Evolutionary conservation across 164 flowering plant species (phyloP).

Genomic region (Houttuynia cordata): DNA sequence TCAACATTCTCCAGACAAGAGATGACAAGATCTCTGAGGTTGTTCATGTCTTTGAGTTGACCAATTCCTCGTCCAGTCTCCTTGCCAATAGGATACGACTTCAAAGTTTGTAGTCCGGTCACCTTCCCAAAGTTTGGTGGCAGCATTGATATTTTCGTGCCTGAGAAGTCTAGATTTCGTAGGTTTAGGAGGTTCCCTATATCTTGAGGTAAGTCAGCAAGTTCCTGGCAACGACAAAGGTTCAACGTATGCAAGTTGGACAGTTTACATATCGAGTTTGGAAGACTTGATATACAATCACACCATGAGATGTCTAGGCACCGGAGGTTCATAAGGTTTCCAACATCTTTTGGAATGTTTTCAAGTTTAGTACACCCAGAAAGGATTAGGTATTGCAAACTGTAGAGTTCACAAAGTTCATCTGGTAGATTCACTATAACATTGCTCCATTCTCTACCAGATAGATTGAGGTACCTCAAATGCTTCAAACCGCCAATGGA

Average conservation of each 20-base stretch:
- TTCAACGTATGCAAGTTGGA: neutral
- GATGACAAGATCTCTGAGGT: constrained; percentile 11
- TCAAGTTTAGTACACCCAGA: neutral
- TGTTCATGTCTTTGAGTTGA: constrained; percentile 9
- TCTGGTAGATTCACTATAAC: constrained; percentile 2
- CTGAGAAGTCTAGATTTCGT: neutral
- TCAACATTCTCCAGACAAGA: constrained; percentile 10
- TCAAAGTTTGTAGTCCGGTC: too few relatives aligned
- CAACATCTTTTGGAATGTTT: neutral
- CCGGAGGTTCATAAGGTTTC: neutral
- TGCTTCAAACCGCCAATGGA: constrained; percentile 1
- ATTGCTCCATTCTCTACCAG: neutral
- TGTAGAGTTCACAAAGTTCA: neutral
- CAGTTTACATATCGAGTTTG: neutral
- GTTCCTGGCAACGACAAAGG: neutral
- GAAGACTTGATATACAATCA: neutral
- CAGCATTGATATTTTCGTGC: too few relatives aligned
- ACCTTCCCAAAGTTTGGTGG: too few relatives aligned
- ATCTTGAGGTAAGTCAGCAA: neutral
- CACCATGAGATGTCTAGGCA: neutral
- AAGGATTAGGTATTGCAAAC: constrained; percentile 3
- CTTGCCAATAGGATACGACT: constrained; percentile 9
- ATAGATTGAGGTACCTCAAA: constrained; percentile 5
- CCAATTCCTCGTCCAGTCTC: constrained; percentile 7
- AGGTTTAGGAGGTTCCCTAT: constrained; percentile 3